Percentiles rank a stretch among this genome's conserved stretches.
Conservation (phyloP, 2,329 filamentous ascomycete genomes). For the Atkinsonella hypoxylon region DNA sequence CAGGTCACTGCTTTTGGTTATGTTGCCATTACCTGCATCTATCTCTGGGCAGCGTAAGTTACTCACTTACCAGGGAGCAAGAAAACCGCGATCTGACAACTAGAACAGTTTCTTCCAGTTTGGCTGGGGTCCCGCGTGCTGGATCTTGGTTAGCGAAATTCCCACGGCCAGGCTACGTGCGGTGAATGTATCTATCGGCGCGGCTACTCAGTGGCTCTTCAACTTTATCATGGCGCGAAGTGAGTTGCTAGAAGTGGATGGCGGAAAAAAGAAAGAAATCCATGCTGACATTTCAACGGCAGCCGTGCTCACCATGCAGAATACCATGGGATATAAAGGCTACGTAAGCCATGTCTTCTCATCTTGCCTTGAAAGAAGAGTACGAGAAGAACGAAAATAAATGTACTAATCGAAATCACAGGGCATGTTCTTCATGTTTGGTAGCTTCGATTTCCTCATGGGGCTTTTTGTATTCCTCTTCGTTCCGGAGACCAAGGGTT, state of each 20-base stretch:
- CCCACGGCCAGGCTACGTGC: slow-evolving; percentile 53
- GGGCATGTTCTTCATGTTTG: slow-evolving; percentile 59
- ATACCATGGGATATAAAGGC: slow-evolving; percentile 31
- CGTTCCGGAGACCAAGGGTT: slow-evolving; percentile 60
- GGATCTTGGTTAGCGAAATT: slow-evolving; percentile 60
- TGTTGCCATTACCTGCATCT: slow-evolving; percentile 58
- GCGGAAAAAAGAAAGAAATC: background rate
- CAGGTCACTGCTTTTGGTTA: slow-evolving; percentile 55
- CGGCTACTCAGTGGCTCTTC: slow-evolving; percentile 61
- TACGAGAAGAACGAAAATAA: background rate
- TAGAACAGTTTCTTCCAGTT: slow-evolving; percentile 47
- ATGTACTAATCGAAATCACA: slow-evolving; percentile 7
- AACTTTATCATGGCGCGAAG: slow-evolving; percentile 59
- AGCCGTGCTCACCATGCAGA: slow-evolving; percentile 55
- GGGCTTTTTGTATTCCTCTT: slow-evolving; percentile 55
- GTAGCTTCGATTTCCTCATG: slow-evolving; percentile 53
- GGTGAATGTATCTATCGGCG: slow-evolving; percentile 55
- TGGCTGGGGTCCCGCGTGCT: slow-evolving; percentile 60
- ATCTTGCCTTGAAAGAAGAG: background rate
- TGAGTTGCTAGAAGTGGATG: slow-evolving; percentile 10
- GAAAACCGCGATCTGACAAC: slow-evolving; percentile 9
- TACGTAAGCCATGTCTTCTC: slow-evolving; percentile 22
- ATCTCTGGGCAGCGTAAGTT: slow-evolving; percentile 49
- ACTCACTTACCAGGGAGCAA: background rate
- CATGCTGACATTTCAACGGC: background rate